Evolutionary conservation across 768 basidiomycete species (phyloP), one percentile per base, ranked within the genome.

Genomic region (Trametes punicea): DNA sequence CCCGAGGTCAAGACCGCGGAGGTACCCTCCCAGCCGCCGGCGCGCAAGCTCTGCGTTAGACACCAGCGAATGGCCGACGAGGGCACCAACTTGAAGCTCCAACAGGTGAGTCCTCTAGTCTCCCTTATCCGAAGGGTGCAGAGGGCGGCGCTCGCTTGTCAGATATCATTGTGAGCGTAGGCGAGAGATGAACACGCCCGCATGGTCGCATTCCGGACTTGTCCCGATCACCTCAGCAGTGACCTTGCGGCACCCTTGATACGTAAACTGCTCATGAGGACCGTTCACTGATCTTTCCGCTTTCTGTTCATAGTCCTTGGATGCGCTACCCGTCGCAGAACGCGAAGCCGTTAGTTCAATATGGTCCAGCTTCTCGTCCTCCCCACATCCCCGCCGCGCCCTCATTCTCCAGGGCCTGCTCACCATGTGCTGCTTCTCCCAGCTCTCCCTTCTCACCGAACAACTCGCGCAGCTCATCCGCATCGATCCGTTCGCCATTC

Each of bases 371-470:
- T 99, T 99, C 73, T 96, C 93, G 18, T 90, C 92, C 0, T 96
- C 96, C 1, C 86, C 93, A 0, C 93, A 98, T 65, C 83, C 88
- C 5, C 85, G 90, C 31, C 83, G 97, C 33, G 92, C 90, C 51
- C 84, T 98, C 69, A 98, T 98, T 68, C 87, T 99, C 46, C 92
- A 91, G 65, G 97, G 97, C 36, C 81, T 99, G 56, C 84, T 99
- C 63, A 98, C 97, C 15, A 98, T 99, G 93, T 98, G 95, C 71
- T 98, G 97, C 74, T 98, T 97, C 77, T 95, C 91, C 44, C 94
- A 99, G 67, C 86, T 99, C 26, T 98, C 97, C 25, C 88, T 98
- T 46, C 87, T 99, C 56, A 88, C 93, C 27, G 92, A 97, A 60
- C 88, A 93, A 50, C 90, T 98, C 57, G 77, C 85, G 30, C 86